Conservation (phyloP, 495 filamentous ascomycete genomes). For the Hyaloscypha finlandica region DNA sequence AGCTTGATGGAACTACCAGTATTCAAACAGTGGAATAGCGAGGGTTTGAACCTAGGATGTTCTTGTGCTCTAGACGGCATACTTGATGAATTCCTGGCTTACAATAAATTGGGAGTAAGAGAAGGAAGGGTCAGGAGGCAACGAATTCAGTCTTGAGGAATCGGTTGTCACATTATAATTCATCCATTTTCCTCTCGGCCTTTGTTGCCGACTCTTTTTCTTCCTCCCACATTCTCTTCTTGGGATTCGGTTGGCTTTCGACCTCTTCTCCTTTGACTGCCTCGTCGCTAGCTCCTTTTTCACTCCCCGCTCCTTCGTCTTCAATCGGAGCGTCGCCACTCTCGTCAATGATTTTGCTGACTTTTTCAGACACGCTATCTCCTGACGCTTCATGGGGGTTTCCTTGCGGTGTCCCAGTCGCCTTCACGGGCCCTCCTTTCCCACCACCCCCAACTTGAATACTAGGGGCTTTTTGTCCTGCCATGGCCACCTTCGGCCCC, state of each 20-base stretch:
- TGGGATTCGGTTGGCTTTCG: constrained; percentile 62
- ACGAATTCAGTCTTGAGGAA: not conserved
- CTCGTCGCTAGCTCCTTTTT: constrained; percentile 38
- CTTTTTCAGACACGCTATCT: constrained; percentile 45
- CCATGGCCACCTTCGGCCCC: constrained; percentile 25
- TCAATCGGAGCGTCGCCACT: constrained; percentile 43
- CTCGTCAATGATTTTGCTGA: constrained; percentile 53
- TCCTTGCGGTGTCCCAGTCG: not conserved
- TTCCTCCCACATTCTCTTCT: constrained; percentile 78
- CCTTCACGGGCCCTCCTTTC: constrained; percentile 21
- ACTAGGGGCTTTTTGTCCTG: constrained; percentile 20
- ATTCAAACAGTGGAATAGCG: too few species aligned
- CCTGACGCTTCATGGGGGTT: constrained; percentile 17
- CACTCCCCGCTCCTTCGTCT: constrained; percentile 37
- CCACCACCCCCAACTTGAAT: constrained; percentile 32
- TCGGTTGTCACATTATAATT: constrained; percentile 44
- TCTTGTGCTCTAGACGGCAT: too few species aligned
- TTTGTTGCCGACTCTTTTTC: constrained; percentile 43
- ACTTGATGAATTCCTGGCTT: not conserved
- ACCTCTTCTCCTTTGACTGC: constrained; percentile 43
- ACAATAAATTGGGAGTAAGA: not conserved
- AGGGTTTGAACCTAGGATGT: too few species aligned
- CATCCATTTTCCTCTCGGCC: constrained; percentile 47
- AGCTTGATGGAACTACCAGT: too few species aligned
- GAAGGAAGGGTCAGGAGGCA: not conserved